phyloP scores from a whole-genome alignment of 768 basidiomycete species.

The Tulasnella sp. region DNA sequence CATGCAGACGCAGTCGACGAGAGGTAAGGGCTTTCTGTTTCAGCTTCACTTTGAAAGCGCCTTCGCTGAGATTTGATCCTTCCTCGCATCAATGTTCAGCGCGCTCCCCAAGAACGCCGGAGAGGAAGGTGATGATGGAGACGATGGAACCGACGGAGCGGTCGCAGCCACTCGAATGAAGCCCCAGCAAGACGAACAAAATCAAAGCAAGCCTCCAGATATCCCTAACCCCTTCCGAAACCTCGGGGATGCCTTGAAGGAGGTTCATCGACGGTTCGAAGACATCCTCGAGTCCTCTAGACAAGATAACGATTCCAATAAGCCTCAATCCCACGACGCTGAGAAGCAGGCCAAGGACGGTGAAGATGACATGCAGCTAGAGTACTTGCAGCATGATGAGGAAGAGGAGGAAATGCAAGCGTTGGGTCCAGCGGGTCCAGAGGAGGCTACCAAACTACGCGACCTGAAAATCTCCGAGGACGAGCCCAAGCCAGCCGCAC shows the following conservation, averaged over 20 bases:
- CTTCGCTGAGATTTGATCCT: not conserved
- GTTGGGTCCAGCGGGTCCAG: slow-evolving; percentile 63
- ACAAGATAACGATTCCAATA: slow-evolving; percentile 28
- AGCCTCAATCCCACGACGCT: slow-evolving; percentile 31
- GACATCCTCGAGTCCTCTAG: slow-evolving; percentile 48
- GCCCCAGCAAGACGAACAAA: not conserved
- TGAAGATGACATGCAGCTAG: slow-evolving; percentile 34
- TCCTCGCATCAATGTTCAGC: not conserved
- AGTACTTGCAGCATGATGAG: slow-evolving; percentile 66
- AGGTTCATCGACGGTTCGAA: slow-evolving; percentile 73
- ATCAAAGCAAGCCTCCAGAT: not conserved
- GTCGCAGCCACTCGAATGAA: slow-evolving; percentile 20
- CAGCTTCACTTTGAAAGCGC: no score
- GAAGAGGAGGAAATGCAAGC: slow-evolving; percentile 71
- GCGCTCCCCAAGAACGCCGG: not conserved
- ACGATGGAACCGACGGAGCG: slow-evolving; percentile 7
- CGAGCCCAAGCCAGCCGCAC: slow-evolving; percentile 24
- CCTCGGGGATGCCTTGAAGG: slow-evolving; percentile 71
- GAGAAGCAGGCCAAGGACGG: slow-evolving; percentile 25
- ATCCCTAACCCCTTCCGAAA: slow-evolving; percentile 57
- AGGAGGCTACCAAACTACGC: slow-evolving; percentile 74
- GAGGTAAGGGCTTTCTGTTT: no score
- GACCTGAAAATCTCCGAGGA: slow-evolving; percentile 70
- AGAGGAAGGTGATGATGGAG: not conserved
- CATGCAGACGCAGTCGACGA: slow-evolving; percentile 6